Base-by-base conservation (phyloP, 2,329 filamentous ascomycete genomes). In the Aureobasidium musti region DNA sequence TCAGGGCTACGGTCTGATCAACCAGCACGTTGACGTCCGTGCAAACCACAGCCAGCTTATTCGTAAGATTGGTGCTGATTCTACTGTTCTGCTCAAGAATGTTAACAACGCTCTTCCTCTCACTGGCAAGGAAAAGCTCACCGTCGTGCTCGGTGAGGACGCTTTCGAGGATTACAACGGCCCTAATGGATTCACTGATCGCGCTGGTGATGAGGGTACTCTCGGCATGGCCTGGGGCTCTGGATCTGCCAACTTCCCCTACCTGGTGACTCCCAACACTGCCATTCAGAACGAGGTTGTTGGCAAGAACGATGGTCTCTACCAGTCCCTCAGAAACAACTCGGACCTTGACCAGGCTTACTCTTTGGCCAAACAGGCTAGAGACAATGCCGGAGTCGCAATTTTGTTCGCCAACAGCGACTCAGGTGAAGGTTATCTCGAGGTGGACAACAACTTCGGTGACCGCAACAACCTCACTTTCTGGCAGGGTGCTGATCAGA, bases 1-100 rank as follows among this genome's bases (percentile, higher is more conserved):
- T 28, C 81, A 87, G 67, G 85, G 85, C 63, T 84, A 83, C 45
- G 45, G 45, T 33, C 67, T 72, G 70, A 84, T 96, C 79, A 82
- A 97, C 78, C 83, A 87, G 72, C 91, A 92, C 70, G 85, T 96
- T 35, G 87, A 97, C 73, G 93, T 96, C 17, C 90, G 88, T 65
- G 85, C 78, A 45, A 82, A 93, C 67, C 92, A 97, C 75, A 87
- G 82, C 49, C 75, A 80, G 33, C 79, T 92, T 49, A 93, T 96
- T 68, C 88, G 92, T 43, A 84, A 91, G 70, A 77, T 81, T 65
- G 82, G 81, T 14, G 73, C 80, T 13, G 81, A 82, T 63, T 78
- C 79, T n/a, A 83, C 82, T 49, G 77, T 82, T 23, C 69, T 83
- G 10, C 72, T 83, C 8, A 83, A 82, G 73, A 84, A 84, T 69